Evolutionary conservation across 1,284 basidiomycete species (phyloP).

Genomic region (Tylopilus microsporus): DNA sequence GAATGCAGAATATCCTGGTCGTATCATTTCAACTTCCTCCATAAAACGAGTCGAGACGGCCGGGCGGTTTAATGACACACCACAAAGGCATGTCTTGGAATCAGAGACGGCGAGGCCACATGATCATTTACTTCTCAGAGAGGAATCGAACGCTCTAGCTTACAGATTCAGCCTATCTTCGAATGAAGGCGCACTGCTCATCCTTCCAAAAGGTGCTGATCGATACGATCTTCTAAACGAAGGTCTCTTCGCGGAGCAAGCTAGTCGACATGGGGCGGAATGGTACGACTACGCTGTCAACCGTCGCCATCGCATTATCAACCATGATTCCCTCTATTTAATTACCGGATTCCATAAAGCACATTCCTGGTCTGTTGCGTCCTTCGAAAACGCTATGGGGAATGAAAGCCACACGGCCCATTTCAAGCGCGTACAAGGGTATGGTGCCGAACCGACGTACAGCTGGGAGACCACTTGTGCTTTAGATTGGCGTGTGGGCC

Average conservation of each 20-base stretch:
- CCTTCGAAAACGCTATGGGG: neutral
- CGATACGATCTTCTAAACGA: neutral
- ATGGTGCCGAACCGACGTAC: neutral
- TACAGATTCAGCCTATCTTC: constrained; percentile 5
- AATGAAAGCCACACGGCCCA: neutral
- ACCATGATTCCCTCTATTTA: constrained; percentile 9
- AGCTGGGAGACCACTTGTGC: constrained; percentile 5
- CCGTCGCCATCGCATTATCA: neutral
- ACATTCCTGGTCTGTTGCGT: constrained; percentile 8
- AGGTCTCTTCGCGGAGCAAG: neutral
- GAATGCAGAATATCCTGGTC: neutral
- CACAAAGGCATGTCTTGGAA: neutral
- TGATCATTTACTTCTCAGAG: neutral
- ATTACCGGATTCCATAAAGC: constrained; percentile 11
- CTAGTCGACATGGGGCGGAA: neutral
- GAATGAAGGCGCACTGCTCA: constrained; percentile 5
- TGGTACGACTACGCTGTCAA: constrained; percentile 2
- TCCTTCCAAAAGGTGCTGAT: constrained; percentile 2
- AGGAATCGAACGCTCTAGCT: neutral
- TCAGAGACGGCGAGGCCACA: no score
- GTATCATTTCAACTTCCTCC: neutral
- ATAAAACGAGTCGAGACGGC: neutral
- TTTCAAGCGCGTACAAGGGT: neutral
- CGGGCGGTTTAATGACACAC: neutral
- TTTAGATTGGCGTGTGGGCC: constrained; percentile 1